These are phyloP conservation scores for Delphinella strobiligena DNA, from an alignment of 2,329 filamentous ascomycete species.

Conservation along the genomic window DNA sequence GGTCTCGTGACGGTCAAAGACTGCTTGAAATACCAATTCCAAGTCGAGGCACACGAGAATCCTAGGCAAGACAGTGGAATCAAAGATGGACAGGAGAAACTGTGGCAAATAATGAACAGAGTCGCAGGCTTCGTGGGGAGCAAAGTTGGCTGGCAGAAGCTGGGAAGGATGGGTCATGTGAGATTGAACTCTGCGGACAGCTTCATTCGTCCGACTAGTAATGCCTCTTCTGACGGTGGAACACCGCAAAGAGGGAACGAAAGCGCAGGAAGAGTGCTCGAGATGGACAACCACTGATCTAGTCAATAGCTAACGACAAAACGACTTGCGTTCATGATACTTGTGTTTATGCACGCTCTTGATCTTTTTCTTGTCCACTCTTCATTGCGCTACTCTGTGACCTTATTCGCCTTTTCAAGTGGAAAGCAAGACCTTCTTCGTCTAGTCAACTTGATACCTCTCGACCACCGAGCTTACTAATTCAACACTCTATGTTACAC, in stretches of 20 bases:
- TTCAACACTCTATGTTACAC: no score
- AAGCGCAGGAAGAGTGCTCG: slow-evolving; percentile 13
- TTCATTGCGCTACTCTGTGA: no score
- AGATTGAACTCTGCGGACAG: slow-evolving; percentile 1
- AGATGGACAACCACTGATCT: slow-evolving; percentile 28
- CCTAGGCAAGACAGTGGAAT: slow-evolving; percentile 46
- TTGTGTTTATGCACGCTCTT: no score
- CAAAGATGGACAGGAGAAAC: slow-evolving; percentile 47
- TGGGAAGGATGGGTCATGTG: slow-evolving; percentile 5
- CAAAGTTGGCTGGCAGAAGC: slow-evolving; percentile 2
- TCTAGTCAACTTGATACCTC: no score
- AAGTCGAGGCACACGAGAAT: slow-evolving; percentile 76
- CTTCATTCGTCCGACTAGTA: background rate
- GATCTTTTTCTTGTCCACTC: no score
- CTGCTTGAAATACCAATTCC: slow-evolving; percentile 94
- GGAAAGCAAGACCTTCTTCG: no score
- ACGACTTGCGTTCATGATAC: no score
- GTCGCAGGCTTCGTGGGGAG: slow-evolving; percentile 18
- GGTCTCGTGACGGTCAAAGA: slow-evolving; percentile 95
- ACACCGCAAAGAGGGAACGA: background rate
- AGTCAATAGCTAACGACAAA: no score
- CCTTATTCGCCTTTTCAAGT: no score
- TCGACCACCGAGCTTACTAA: no score
- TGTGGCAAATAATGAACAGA: slow-evolving; percentile 40
- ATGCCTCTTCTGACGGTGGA: slow-evolving; percentile 3